Conservation (phyloP, 768 basidiomycete genomes). For the Boletus reticulatus region DNA sequence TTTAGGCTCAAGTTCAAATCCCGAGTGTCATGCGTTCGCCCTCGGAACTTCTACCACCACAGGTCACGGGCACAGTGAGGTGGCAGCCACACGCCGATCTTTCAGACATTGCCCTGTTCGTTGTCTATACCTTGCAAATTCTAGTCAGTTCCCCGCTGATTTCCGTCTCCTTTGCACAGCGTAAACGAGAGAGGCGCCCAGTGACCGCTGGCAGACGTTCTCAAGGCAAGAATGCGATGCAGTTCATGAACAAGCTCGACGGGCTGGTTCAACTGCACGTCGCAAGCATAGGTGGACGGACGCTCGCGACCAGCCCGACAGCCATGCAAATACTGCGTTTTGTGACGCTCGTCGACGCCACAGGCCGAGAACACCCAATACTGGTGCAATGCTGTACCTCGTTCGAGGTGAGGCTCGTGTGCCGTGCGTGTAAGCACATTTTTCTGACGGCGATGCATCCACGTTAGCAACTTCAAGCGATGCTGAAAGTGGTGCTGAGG, state of each 20-base stretch:
- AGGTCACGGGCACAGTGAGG: background rate
- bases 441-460: background rate
- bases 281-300: constrained; percentile 8
- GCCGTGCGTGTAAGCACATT: background rate
- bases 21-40: constrained; percentile 2
- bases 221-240: constrained; percentile 10
- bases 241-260: constrained; percentile 20
- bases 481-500: constrained; percentile 17
- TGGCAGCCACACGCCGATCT: constrained; percentile 1
- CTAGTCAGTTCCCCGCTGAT: background rate
- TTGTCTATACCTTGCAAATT: background rate
- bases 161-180: background rate
- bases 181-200: constrained; percentile 20
- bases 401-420: constrained; percentile 18
- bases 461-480: constrained; percentile 21
- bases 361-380: constrained; percentile 27
- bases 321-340: constrained; percentile 20
- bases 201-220: background rate
- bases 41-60: constrained; percentile 5
- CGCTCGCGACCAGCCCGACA: constrained; percentile 13
- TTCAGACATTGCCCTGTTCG: constrained; percentile 12
- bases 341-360: constrained; percentile 26
- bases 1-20: constrained; percentile 6
- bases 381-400: constrained; percentile 24
- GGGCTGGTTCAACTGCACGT: constrained; percentile 22